A percentile compares a stretch with the other conserved stretches of the same genome.
These are phyloP conservation scores for Eucalyptus camaldulensis DNA, from an alignment of 345 rosid species.

Conservation along the genomic window DNA sequence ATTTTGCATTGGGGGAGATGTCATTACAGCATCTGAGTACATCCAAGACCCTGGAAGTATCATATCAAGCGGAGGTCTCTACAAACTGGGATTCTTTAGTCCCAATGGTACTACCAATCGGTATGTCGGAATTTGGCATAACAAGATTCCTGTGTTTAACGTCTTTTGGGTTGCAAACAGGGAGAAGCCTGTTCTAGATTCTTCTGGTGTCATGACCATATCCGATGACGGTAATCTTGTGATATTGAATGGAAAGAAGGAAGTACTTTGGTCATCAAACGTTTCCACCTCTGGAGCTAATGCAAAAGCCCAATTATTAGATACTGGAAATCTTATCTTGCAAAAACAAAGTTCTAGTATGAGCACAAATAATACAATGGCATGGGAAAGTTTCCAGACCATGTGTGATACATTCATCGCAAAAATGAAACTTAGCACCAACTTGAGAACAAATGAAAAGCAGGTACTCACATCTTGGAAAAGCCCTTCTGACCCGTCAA, in stretches of 20 bases:
- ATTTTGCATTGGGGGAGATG: constrained; percentile 7
- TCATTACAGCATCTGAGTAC: constrained; percentile 9
- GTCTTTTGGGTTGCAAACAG: constrained; percentile 54
- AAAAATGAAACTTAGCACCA: constrained; percentile 16
- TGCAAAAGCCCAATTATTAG: constrained; percentile 18
- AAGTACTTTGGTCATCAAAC: constrained; percentile 42
- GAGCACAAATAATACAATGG: neutral
- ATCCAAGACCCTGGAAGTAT: constrained; percentile 26
- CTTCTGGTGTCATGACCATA: constrained; percentile 30
- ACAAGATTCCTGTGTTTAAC: neutral
- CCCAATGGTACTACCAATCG: constrained; percentile 21
- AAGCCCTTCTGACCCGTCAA: constrained; percentile 11
- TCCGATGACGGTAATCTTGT: constrained; percentile 34
- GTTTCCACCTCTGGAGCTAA: neutral
- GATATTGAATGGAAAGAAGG: neutral
- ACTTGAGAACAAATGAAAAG: neutral
- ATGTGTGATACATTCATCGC: constrained; percentile 14
- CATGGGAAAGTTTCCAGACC: constrained; percentile 53
- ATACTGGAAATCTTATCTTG: constrained; percentile 42
- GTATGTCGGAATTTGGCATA: constrained; percentile 49
- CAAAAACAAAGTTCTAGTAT: neutral
- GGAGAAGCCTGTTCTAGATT: constrained; percentile 22
- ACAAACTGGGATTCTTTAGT: constrained; percentile 48
- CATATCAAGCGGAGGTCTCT: constrained; percentile 7
- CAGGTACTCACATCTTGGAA: constrained; percentile 11